Percentiles rank a stretch among this genome's conserved stretches.
These are phyloP conservation scores for Carex cristatella DNA, from an alignment of 176 grass and related monocot species.

Conservation along the genomic window DNA sequence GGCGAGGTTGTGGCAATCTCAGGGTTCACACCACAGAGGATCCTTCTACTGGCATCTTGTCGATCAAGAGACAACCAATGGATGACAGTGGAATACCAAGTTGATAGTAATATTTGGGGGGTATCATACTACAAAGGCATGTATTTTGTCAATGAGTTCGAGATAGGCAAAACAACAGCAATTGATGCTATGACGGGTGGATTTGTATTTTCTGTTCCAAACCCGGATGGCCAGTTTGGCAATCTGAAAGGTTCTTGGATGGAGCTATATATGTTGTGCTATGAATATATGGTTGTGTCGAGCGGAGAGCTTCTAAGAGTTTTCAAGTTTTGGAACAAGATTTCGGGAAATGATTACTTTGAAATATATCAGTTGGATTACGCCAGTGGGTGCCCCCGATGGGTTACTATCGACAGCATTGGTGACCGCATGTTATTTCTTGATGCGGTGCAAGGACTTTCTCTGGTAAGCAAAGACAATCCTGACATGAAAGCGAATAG, in stretches of 20 bases:
- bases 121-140: constrained; percentile 8
- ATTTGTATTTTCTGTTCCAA: not conserved
- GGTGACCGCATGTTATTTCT: constrained; percentile 15
- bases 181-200: not conserved
- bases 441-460: constrained; percentile 9
- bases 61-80: not conserved
- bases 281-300: not conserved
- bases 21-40: not conserved
- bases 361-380: constrained; percentile 9
- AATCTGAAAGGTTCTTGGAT: not conserved
- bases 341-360: not conserved
- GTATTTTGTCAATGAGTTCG: constrained; percentile 2
- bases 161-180: not conserved
- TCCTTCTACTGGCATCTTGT: constrained; percentile 4
- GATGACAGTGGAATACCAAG: not conserved
- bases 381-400: not conserved
- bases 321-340: not conserved
- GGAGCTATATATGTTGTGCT: not conserved
- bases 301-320: not conserved
- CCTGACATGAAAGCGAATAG: not conserved
- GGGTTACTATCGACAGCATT: not conserved
- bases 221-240: not conserved
- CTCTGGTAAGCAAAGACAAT: not conserved
- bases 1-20: constrained; percentile 3
- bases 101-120: not conserved